A percentile compares a stretch with the other conserved stretches of the same genome.
phyloP scores from a whole-genome alignment of 495 filamentous ascomycete species.

The Daldinia childiae region DNA sequence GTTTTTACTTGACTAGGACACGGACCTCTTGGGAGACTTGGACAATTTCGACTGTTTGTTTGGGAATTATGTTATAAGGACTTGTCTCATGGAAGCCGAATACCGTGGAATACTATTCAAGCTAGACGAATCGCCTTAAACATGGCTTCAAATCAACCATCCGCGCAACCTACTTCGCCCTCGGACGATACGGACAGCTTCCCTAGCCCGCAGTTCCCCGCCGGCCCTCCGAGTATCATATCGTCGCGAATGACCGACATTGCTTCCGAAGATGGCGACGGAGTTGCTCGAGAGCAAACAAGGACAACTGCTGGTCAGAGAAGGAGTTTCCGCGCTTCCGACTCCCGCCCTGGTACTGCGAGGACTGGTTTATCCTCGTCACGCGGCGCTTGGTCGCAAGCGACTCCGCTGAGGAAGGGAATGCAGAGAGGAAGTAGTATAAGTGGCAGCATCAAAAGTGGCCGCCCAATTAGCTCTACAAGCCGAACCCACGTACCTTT shows the following conservation, averaged over 20 bases:
- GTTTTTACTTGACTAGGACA: neutral
- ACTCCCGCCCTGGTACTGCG: conserved; percentile 60
- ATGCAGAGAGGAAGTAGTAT: conserved; percentile 56
- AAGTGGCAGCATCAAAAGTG: conserved; percentile 55
- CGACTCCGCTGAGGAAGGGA: conserved; percentile 57
- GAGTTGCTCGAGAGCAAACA: conserved; percentile 46
- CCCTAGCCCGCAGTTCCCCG: conserved; percentile 50
- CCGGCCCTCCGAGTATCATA: conserved; percentile 70
- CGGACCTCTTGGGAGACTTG: neutral
- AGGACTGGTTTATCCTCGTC: conserved; percentile 62
- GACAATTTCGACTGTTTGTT: neutral
- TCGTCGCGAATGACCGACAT: conserved; percentile 89
- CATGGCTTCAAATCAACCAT: conserved; percentile 51
- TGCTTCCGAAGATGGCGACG: conserved; percentile 64
- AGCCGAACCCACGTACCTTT: conserved; percentile 91
- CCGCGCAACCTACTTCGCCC: conserved; percentile 50
- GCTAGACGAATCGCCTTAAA: neutral
- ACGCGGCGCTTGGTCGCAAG: conserved; percentile 59
- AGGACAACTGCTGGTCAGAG: conserved; percentile 47
- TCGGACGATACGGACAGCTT: conserved; percentile 51
- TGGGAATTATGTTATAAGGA: conserved; percentile 10
- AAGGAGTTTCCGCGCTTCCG: conserved; percentile 53
- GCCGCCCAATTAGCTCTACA: conserved; percentile 68
- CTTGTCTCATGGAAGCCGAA: conserved; percentile 7
- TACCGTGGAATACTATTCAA: neutral